Evolutionary conservation across 1,284 basidiomycete species (phyloP).

Genomic region (Anthracocystis panici-leucophaei): DNA sequence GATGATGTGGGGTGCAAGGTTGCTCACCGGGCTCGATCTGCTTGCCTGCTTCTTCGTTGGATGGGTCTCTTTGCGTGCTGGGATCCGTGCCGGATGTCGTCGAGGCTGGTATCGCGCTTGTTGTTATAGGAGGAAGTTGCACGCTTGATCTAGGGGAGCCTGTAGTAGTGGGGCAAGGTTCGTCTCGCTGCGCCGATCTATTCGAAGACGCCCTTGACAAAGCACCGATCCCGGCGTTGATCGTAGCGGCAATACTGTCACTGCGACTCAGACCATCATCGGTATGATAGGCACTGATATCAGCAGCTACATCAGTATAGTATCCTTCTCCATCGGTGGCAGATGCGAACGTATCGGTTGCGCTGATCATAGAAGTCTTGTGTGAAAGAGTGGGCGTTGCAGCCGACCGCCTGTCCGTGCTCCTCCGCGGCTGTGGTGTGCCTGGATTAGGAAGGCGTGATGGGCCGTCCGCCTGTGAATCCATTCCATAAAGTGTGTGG

Average conservation of each 20-base stretch:
- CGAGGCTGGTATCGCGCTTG: background rate
- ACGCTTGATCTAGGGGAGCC: background rate
- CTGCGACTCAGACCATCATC: slow-evolving; percentile 17
- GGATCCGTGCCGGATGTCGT: slow-evolving; percentile 5
- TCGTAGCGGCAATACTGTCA: slow-evolving; percentile 15
- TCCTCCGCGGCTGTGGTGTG: slow-evolving; percentile 8
- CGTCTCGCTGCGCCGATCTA: slow-evolving; percentile 11
- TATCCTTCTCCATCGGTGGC: slow-evolving; percentile 40
- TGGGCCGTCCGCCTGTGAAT: slow-evolving; percentile 9
- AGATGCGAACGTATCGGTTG: slow-evolving; percentile 38
- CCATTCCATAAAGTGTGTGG: slow-evolving; percentile 5
- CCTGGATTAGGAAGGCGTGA: slow-evolving; percentile 9
- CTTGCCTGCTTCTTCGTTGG: slow-evolving; percentile 26
- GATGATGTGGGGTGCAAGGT: slow-evolving; percentile 10
- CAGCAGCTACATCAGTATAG: slow-evolving; percentile 34
- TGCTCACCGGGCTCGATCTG: slow-evolving; percentile 14
- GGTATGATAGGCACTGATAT: slow-evolving; percentile 17
- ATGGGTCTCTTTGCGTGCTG: slow-evolving; percentile 6
- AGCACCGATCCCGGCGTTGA: slow-evolving; percentile 2
- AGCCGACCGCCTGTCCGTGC: slow-evolving; percentile 11
- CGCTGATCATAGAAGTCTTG: slow-evolving; percentile 36
- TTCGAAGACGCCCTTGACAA: slow-evolving; percentile 21
- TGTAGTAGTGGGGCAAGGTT: background rate
- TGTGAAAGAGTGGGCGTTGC: slow-evolving; percentile 31
- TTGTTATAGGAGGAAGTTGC: background rate